These are phyloP conservation scores for Leishmania braziliensis DNA, from an alignment of 208 protist genomes.

Conservation along the genomic window DNA sequence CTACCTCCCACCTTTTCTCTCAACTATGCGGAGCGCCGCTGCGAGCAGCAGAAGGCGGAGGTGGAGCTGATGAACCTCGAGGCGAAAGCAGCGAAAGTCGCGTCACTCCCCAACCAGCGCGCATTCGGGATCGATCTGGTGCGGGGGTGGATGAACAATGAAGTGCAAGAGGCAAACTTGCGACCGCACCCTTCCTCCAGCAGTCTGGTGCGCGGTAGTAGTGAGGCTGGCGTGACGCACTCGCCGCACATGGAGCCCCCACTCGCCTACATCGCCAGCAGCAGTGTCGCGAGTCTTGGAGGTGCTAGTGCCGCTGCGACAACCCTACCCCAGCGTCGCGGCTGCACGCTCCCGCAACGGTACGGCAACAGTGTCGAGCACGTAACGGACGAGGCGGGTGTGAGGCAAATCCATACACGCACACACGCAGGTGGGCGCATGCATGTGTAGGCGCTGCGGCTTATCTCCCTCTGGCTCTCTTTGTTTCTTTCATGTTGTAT, in stretches of 20 bases:
- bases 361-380: background rate
- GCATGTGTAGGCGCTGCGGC: background rate
- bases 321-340: background rate
- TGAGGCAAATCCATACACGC: background rate
- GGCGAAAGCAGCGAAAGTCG: slow-evolving; percentile 5
- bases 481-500: no score
- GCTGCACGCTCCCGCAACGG: background rate
- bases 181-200: background rate
- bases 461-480: background rate
- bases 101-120: slow-evolving; percentile 43
- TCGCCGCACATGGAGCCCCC: background rate
- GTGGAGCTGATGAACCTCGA: slow-evolving; percentile 12
- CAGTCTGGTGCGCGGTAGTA: background rate
- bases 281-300: background rate
- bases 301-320: background rate
- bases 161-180: background rate
- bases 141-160: slow-evolving; percentile 29
- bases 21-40: background rate
- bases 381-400: background rate
- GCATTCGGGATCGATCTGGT: slow-evolving; percentile 55
- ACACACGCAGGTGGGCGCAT: background rate
- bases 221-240: background rate
- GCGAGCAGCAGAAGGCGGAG: slow-evolving; percentile 8
- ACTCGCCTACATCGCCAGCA: background rate
- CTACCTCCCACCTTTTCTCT: background rate